Percentiles rank a stretch among this genome's conserved stretches.
Conservation (phyloP, 768 basidiomycete species). For the Xerocomellus intermedius region DNA sequence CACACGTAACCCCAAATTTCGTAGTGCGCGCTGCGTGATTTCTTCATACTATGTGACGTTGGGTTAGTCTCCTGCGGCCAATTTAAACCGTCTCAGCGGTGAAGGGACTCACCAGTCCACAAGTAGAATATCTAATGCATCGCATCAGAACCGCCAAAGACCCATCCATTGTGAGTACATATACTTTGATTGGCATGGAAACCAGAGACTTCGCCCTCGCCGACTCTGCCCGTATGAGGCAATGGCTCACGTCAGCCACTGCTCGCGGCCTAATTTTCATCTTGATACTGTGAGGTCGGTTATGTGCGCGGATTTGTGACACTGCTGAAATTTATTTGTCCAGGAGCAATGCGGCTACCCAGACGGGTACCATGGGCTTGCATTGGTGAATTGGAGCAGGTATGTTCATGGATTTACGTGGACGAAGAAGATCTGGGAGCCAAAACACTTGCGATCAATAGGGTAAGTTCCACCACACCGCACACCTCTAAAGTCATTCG, state of each 20-base stretch:
- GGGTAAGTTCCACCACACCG: slow-evolving; percentile 44
- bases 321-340: neutral
- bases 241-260: neutral
- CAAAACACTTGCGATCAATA: slow-evolving; percentile 57
- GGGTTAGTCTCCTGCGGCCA: too few relatives aligned
- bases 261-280: neutral
- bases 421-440: slow-evolving; percentile 60
- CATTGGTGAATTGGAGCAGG: slow-evolving; percentile 65
- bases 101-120: too few relatives aligned
- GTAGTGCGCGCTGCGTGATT: neutral
- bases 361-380: slow-evolving; percentile 79
- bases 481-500: slow-evolving; percentile 8
- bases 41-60: neutral
- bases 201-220: too few relatives aligned
- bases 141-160: too few relatives aligned
- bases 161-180: too few relatives aligned
- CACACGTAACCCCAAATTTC: neutral
- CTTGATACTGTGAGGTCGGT: neutral
- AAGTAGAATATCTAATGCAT: too few relatives aligned
- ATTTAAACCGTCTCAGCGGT: too few relatives aligned
- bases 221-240: neutral
- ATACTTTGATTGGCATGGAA: neutral
- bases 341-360: slow-evolving; percentile 60
- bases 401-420: slow-evolving; percentile 73
- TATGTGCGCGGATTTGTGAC: neutral